A percentile compares a stretch with the other conserved stretches of the same genome.
phyloP scores from a whole-genome alignment of 176 grass and related monocot species.

The Luzula sylvatica region DNA sequence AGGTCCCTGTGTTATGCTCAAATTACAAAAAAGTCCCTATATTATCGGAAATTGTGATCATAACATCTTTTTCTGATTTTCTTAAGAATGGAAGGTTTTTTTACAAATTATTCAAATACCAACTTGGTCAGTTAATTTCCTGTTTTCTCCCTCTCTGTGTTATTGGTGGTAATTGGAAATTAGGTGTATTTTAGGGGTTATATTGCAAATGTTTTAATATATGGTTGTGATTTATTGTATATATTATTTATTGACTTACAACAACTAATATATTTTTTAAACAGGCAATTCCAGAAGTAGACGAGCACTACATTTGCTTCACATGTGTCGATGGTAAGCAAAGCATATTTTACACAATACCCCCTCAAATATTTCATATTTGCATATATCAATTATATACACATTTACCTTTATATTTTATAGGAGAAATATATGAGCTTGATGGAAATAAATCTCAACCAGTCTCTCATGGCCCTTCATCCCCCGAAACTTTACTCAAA shows the following conservation, averaged over 20 bases:
- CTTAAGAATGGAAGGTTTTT: no score
- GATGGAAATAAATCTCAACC: constrained; percentile 53
- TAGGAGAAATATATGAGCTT: constrained; percentile 80
- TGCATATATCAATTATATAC: neutral
- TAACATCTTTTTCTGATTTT: no score
- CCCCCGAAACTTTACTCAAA: constrained; percentile 55
- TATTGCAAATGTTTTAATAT: no score
- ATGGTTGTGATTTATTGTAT: neutral
- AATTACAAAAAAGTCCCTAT: no score
- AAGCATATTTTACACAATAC: neutral
- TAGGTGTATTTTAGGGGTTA: no score
- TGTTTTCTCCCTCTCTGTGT: no score
- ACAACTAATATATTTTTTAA: constrained; percentile 1
- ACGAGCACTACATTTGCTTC: constrained; percentile 84
- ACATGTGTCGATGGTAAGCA: constrained; percentile 78
- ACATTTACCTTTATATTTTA: neutral
- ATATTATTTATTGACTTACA: neutral
- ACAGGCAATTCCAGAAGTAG: constrained; percentile 57
- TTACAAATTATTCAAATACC: no score
- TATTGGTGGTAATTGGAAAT: no score
- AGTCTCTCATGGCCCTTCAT: constrained; percentile 46
- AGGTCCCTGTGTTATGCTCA: no score
- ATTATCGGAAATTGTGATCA: no score
- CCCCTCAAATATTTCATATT: constrained; percentile 1
- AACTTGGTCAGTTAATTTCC: no score